These are phyloP conservation scores for Aspergillus fumigatus DNA, from an alignment of 2,329 filamentous ascomycete species.

Conservation along the genomic window DNA sequence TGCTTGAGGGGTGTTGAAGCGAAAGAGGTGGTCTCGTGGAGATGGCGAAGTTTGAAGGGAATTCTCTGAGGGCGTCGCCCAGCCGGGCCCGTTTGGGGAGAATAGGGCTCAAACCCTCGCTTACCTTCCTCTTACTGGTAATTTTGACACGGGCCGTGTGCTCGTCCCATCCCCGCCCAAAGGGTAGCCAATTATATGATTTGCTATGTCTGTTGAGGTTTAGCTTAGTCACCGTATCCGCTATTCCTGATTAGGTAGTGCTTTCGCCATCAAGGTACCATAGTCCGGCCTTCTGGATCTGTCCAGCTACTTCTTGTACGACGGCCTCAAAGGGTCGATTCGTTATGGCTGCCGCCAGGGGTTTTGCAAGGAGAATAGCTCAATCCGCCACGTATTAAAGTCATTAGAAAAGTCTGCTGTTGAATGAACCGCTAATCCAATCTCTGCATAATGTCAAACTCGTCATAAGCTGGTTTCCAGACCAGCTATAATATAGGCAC, in stretches of 20 bases:
- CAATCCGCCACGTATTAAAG: background rate
- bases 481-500: background rate
- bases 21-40: slow-evolving; percentile 31
- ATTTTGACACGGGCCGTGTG: background rate
- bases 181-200: background rate
- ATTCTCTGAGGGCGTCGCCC: slow-evolving; percentile 24
- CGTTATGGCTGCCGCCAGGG: background rate
- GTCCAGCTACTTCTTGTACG: slow-evolving; percentile 7
- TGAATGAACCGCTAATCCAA: slow-evolving; percentile 15
- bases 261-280: background rate
- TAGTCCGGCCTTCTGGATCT: slow-evolving; percentile 9
- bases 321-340: background rate
- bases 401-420: background rate
- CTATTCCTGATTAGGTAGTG: background rate
- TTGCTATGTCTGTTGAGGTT: background rate
- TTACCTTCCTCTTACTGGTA: slow-evolving; percentile 27
- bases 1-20: slow-evolving; percentile 30
- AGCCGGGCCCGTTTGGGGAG: slow-evolving; percentile 22
- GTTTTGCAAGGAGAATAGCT: background rate
- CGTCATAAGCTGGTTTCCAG: background rate
- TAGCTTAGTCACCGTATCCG: background rate
- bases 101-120: slow-evolving; percentile 39
- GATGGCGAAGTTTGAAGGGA: slow-evolving; percentile 33
- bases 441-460: slow-evolving; percentile 4
- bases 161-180: background rate